These are phyloP conservation scores for Amesomyces nigricolor DNA, from an alignment of 2,329 filamentous ascomycete species.

Conservation along the genomic window DNA sequence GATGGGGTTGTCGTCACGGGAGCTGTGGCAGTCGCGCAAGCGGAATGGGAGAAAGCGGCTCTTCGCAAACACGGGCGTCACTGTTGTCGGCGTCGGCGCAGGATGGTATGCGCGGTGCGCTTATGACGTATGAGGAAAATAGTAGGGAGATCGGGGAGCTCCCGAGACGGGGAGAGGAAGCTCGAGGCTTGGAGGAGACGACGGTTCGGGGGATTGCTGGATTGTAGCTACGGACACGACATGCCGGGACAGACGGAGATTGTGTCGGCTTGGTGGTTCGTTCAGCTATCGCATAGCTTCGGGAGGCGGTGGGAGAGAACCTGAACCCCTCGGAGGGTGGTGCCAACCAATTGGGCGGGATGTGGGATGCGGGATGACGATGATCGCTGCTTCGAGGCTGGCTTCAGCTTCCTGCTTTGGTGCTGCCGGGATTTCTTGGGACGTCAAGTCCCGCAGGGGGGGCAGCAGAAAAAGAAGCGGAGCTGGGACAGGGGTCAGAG, in stretches of 20 bases:
- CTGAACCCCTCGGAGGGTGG: not conserved
- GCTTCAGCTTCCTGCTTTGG: conserved; percentile 12
- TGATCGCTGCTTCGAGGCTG: conserved; percentile 12
- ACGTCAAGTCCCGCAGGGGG: conserved; percentile 10
- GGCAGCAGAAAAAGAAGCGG: conserved; percentile 9
- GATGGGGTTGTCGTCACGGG: conserved; percentile 32
- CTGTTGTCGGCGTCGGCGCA: conserved; percentile 8
- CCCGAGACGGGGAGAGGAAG: not conserved
- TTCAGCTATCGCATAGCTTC: conserved; percentile 10
- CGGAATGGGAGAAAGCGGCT: conserved; percentile 8
- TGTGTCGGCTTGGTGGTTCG: not conserved
- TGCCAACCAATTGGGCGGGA: conserved; percentile 16
- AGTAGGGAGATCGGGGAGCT: not conserved
- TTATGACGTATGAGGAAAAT: conserved; percentile 25
- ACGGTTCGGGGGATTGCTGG: not conserved
- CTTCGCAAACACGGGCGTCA: not conserved
- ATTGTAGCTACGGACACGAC: conserved; percentile 4
- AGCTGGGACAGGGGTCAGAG: not conserved
- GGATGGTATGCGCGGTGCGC: not conserved
- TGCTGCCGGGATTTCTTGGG: conserved; percentile 17
- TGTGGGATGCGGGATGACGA: not conserved
- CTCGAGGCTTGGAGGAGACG: conserved; percentile 5
- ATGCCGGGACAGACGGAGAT: not conserved
- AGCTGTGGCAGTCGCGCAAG: not conserved
- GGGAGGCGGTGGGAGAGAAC: not conserved